Evolutionary conservation across 164 flowering plant genomes (phyloP), one percentile per base, ranked within the genome.

Genomic region (Akebia trifoliata): DNA sequence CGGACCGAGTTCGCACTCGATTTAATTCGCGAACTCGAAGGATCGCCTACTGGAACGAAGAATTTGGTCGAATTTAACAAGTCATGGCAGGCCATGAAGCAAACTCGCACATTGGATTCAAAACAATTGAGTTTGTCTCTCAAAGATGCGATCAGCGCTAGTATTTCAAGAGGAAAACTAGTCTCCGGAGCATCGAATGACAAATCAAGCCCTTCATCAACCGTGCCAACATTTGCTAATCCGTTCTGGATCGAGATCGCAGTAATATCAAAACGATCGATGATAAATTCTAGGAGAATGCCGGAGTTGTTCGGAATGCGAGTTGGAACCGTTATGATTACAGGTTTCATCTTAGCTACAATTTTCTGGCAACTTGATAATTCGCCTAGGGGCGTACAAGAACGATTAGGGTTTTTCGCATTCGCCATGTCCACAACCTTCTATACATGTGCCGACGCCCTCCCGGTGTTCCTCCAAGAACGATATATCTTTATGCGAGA

Each of bases 401-500:
- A 92, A 48, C 71, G 98, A 4, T 39, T 92, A 9, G 98, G 95
- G 1, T 87, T 92, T 76, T 82, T 89, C 76, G 98, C 98, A 1
- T 92, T 92, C 61, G 98, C 98, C 65, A 89, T 89, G 98, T 85
- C 97, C 34, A 89, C 98, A 1, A 87, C 86, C 22, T 92, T 77
- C 85, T 92, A 89, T 79, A 87, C 97, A 2, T 89, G 97, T 59
- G 97, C 98, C 0, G 97, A 92, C 30, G 93, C 98, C 26, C 69
- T 89, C 30, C 98, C 98, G 0, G 87, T 83, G 1, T 92, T 92
- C 66, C 83, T 92, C 52, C 91, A 84, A 38, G 95, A 92, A 38
- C 67, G 93, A 0, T 89, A 83, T 73, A 87, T 92, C 22, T 92
- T 92, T 79, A 84, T 89, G 97, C 57, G 98, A 24, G 98, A 92